phyloP scores from a whole-genome alignment of 495 filamentous ascomycete species.

The Platismatia glauca region DNA sequence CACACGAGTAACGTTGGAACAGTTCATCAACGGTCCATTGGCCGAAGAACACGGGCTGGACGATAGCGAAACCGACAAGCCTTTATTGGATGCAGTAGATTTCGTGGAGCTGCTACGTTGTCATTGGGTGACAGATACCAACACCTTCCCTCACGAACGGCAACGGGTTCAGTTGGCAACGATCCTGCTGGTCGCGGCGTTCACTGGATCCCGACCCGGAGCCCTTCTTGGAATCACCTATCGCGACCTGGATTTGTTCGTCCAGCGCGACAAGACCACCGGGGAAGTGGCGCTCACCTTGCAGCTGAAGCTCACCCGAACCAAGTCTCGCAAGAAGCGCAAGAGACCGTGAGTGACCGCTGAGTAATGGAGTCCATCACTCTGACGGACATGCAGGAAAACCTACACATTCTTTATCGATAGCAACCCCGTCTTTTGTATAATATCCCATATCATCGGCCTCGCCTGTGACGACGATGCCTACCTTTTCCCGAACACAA shows the following conservation, averaged over 20 bases:
- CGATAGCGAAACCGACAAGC: conserved; percentile 11
- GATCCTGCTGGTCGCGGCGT: conserved; percentile 7
- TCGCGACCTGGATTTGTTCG: conserved; percentile 8
- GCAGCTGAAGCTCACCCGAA: not conserved
- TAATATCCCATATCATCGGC: conserved; percentile 19
- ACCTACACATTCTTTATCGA: not conserved
- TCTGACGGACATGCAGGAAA: conserved; percentile 9
- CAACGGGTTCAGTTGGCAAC: conserved; percentile 13
- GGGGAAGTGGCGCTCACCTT: conserved; percentile 3
- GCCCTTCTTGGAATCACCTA: conserved; percentile 13
- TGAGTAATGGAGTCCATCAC: not conserved
- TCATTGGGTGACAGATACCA: conserved; percentile 12
- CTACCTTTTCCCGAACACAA: conserved; percentile 15
- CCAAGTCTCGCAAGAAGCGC: conserved; percentile 13
- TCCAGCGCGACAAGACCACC: conserved; percentile 3
- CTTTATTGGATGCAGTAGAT: conserved; percentile 10
- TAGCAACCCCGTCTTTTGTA: conserved; percentile 10
- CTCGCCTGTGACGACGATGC: conserved; percentile 19
- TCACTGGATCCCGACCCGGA: conserved; percentile 1
- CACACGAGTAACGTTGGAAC: not conserved
- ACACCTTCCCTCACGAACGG: conserved; percentile 13
- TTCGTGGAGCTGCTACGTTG: conserved; percentile 10
- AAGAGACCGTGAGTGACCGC: not conserved
- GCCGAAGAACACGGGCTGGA: conserved; percentile 9
- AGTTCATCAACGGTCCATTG: conserved; percentile 6